Conservation (phyloP, 371 early-diverging fungal genomes). For the Mucor ambiguus region DNA sequence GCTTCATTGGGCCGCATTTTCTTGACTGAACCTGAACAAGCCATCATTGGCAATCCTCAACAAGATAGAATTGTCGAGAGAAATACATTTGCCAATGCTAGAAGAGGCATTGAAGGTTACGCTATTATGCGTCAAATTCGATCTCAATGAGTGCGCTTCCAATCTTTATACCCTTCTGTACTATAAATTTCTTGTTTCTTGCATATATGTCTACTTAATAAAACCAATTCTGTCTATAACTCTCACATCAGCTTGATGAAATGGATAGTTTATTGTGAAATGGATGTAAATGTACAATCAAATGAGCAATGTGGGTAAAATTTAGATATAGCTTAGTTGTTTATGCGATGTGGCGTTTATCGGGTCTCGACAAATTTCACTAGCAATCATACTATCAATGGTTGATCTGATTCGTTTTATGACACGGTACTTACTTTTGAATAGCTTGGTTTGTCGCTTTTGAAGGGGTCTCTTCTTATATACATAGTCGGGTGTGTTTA, state of each 20-base stretch:
- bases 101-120: constrained; percentile 17
- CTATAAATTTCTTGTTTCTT: background rate
- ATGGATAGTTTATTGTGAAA: background rate
- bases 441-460: constrained; percentile 21
- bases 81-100: constrained; percentile 18
- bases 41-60: background rate
- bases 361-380: constrained; percentile 29
- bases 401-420: background rate
- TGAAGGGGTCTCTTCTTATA: constrained; percentile 28
- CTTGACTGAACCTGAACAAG: constrained; percentile 10
- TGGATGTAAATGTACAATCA: background rate
- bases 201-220: background rate
- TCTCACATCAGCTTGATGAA: background rate
- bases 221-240: constrained; percentile 1
- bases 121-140: constrained; percentile 11
- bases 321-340: background rate
- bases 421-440: constrained; percentile 15
- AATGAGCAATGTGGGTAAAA: constrained; percentile 4
- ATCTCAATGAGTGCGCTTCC: background rate
- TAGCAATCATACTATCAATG: background rate
- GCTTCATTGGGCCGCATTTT: constrained; percentile 10
- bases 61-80: constrained; percentile 16
- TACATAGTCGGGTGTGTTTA: background rate
- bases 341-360: constrained; percentile 1
- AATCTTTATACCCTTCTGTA: background rate